A percentile compares a stretch with the other conserved stretches of the same genome.
Evolutionary conservation across 768 basidiomycete species (phyloP).

Genomic region (Tylopilus subfusipes): DNA sequence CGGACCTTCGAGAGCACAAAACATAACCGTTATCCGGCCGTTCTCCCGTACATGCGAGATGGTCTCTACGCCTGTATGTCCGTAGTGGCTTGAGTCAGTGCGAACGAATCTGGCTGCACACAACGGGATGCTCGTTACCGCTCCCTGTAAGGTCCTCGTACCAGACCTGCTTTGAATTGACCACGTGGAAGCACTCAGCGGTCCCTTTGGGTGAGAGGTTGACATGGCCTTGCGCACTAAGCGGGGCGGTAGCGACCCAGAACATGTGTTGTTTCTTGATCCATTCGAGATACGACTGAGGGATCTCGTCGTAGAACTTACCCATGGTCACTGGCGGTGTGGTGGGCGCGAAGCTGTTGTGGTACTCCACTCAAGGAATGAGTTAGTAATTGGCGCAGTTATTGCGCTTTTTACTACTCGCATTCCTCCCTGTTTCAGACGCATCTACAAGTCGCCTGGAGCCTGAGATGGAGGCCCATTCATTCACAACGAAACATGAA

Average conservation of each 20-base stretch:
- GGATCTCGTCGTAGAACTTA: slow-evolving; percentile 56
- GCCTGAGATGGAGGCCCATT: too few relatives aligned
- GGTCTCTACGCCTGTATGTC: slow-evolving; percentile 51
- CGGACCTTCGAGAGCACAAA: slow-evolving; percentile 59
- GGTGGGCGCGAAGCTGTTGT: too few relatives aligned
- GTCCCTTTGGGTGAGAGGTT: slow-evolving; percentile 70
- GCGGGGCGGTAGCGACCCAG: slow-evolving; percentile 68
- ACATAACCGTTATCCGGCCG: slow-evolving; percentile 59
- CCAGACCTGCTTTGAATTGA: slow-evolving; percentile 54
- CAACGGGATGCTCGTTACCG: slow-evolving; percentile 37
- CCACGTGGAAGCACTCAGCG: slow-evolving; percentile 58
- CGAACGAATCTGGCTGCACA: not conserved
- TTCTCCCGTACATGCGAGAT: slow-evolving; percentile 63
- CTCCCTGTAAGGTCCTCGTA: slow-evolving; percentile 71
- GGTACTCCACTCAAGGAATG: too few relatives aligned
- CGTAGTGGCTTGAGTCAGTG: not conserved
- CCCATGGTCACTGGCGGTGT: too few relatives aligned
- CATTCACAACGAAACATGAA: too few relatives aligned
- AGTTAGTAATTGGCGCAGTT: too few relatives aligned
- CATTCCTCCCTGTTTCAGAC: too few relatives aligned
- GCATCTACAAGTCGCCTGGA: too few relatives aligned
- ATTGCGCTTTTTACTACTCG: too few relatives aligned
- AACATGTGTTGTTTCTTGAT: slow-evolving; percentile 62
- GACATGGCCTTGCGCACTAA: slow-evolving; percentile 52
- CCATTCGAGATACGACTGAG: slow-evolving; percentile 53